Conservation (phyloP, 345 rosid genomes). For the Gynandropsis gynandra region DNA sequence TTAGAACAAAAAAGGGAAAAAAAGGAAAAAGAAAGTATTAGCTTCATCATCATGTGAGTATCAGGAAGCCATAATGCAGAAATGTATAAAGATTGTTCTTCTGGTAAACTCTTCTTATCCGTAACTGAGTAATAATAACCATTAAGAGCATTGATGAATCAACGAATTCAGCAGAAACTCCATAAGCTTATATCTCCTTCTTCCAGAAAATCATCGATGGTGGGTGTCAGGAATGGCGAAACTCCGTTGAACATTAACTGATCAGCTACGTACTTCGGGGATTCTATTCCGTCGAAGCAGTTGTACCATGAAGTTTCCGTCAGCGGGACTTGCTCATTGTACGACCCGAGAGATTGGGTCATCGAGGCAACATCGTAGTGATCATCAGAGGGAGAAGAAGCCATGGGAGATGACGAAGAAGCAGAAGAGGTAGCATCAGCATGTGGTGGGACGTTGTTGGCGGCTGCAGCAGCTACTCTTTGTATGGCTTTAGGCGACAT, state of each 20-base stretch:
- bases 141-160: too few relatives aligned
- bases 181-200: slow-evolving; percentile 71
- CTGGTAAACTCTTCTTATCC: too few relatives aligned
- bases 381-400: slow-evolving; percentile 39
- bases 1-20: too few relatives aligned
- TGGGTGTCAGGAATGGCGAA: slow-evolving; percentile 24
- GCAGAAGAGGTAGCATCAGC: slow-evolving; percentile 28
- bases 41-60: too few relatives aligned
- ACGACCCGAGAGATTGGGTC: slow-evolving; percentile 15
- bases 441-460: slow-evolving; percentile 23
- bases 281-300: slow-evolving; percentile 36
- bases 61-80: too few relatives aligned
- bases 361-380: slow-evolving; percentile 39
- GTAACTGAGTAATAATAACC: too few relatives aligned
- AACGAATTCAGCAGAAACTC: slow-evolving; percentile 53
- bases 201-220: slow-evolving; percentile 48
- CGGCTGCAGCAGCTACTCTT: slow-evolving; percentile 30
- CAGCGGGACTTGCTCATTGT: slow-evolving; percentile 27
- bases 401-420: slow-evolving; percentile 35
- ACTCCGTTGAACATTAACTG: slow-evolving; percentile 41
- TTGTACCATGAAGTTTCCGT: slow-evolving; percentile 50
- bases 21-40: too few relatives aligned
- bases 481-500: slow-evolving; percentile 34
- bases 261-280: slow-evolving; percentile 42
- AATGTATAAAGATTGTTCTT: too few relatives aligned